Conservation (phyloP, 1,284 basidiomycete genomes). For the Macrocybe sp. region DNA sequence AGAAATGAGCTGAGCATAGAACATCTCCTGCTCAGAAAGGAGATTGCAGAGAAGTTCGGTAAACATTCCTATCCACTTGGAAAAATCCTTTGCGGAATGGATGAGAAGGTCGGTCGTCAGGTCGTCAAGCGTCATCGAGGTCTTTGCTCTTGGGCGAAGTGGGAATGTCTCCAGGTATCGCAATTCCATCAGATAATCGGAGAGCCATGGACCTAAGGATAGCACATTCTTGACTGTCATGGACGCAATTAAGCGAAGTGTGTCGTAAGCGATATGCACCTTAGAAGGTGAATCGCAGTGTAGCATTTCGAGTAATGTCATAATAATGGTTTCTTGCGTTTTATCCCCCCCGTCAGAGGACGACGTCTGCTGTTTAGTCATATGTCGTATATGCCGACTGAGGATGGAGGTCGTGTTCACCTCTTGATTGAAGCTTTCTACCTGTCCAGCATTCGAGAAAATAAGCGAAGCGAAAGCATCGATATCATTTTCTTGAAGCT, state of each 20-base stretch:
- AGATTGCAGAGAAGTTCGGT: conserved; percentile 58
- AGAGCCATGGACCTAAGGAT: conserved; percentile 29
- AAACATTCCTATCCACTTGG: conserved; percentile 63
- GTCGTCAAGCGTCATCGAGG: conserved; percentile 31
- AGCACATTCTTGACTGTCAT: conserved; percentile 32
- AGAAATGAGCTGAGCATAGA: conserved; percentile 65
- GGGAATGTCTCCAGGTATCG: conserved; percentile 46
- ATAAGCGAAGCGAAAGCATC: conserved; percentile 75
- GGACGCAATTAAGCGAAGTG: conserved; percentile 54
- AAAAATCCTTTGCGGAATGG: conserved; percentile 42
- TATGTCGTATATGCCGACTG: conserved; percentile 31
- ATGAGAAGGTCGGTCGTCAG: conserved; percentile 34
- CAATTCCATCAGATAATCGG: conserved; percentile 46
- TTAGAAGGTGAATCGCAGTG: conserved; percentile 43
- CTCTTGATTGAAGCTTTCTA: conserved; percentile 56
- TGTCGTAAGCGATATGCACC: conserved; percentile 56
- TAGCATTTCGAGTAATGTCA: conserved; percentile 53
- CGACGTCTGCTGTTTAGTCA: conserved; percentile 11
- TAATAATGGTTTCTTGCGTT: conserved; percentile 44
- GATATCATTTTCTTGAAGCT: conserved; percentile 59
- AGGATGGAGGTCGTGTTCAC: conserved; percentile 33
- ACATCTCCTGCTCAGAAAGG: conserved; percentile 47
- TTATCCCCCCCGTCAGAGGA: conserved; percentile 2
- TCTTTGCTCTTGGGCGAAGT: conserved; percentile 22
- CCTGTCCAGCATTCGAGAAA: conserved; percentile 48